Conservation (phyloP, 768 basidiomycete species). For the Hypsizygus marmoreus region DNA sequence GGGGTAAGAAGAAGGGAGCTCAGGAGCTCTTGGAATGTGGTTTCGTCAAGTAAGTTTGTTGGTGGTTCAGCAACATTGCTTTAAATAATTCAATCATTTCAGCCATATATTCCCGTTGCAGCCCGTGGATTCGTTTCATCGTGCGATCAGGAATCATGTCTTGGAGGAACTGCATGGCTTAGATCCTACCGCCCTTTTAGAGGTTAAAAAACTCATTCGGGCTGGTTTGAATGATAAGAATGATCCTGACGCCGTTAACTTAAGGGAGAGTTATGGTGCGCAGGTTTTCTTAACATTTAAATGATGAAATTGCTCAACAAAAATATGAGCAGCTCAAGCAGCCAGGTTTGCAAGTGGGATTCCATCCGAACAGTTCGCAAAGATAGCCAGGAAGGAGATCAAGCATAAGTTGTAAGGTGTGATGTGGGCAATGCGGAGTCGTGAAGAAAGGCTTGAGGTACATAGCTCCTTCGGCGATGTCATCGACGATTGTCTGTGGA, state of each 20-base stretch:
- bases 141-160: constrained; percentile 49
- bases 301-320: background rate
- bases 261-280: constrained; percentile 66
- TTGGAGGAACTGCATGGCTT: constrained; percentile 58
- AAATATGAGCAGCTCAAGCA: constrained; percentile 51
- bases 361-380: constrained; percentile 53
- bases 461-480: too few species aligned
- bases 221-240: constrained; percentile 63
- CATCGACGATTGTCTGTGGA: too few species aligned
- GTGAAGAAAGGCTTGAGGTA: too few species aligned
- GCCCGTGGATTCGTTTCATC: constrained; percentile 53
- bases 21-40: constrained; percentile 60
- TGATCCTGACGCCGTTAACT: constrained; percentile 61
- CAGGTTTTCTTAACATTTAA: background rate
- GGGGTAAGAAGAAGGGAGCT: constrained; percentile 66
- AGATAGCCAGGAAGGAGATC: constrained; percentile 63
- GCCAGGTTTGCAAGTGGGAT: constrained; percentile 63
- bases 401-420: constrained; percentile 58
- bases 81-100: constrained; percentile 7
- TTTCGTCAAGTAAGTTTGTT: constrained; percentile 59
- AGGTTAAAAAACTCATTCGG: constrained; percentile 54
- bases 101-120: constrained; percentile 65
- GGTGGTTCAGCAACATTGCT: background rate
- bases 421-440: background rate
- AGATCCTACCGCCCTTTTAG: constrained; percentile 54